Evolutionary conservation across 805 yeast species (phyloP).

Genomic region (Saturnispora zaruensis): DNA sequence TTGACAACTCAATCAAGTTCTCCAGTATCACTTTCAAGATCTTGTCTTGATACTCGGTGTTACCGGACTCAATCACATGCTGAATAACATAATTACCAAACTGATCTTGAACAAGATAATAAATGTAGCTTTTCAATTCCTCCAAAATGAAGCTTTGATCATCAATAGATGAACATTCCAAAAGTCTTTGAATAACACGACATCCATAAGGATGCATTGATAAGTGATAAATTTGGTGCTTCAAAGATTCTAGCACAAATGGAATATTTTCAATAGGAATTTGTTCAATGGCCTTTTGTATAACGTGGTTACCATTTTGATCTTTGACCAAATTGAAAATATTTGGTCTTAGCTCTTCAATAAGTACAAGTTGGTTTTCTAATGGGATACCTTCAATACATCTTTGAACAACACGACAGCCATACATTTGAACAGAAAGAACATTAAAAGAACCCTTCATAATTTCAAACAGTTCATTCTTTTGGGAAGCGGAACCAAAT

Average conservation of each 20-base stretch:
- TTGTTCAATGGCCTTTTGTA: constrained; percentile 87
- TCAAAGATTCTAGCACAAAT: constrained; percentile 66
- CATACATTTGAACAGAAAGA: constrained; percentile 90
- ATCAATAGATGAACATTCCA: constrained; percentile 62
- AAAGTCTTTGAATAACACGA: constrained; percentile 85
- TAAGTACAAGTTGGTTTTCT: constrained; percentile 57
- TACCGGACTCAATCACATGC: constrained; percentile 84
- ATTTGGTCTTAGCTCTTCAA: constrained; percentile 55
- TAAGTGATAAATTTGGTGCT: constrained; percentile 66
- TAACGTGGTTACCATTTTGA: constrained; percentile 96
- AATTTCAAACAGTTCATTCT: constrained; percentile 52
- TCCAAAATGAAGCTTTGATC: constrained; percentile 62
- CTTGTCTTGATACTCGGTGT: constrained; percentile 41
- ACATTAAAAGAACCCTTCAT: constrained; percentile 70
- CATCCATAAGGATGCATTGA: constrained; percentile 97
- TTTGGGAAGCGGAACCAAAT: constrained; percentile 64
- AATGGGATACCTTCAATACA: constrained; percentile 69
- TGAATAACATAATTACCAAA: constrained; percentile 97
- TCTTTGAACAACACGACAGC: constrained; percentile 93
- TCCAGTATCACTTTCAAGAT: constrained; percentile 64
- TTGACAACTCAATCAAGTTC: constrained; percentile 62
- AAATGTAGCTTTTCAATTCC: constrained; percentile 66
- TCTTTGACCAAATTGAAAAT: constrained; percentile 73
- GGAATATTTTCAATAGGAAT: constrained; percentile 63
- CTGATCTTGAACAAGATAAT: constrained; percentile 83